These are phyloP conservation scores for Raphidocelis subcapitata DNA, from an alignment of 139 green algal species.

Conservation along the genomic window DNA sequence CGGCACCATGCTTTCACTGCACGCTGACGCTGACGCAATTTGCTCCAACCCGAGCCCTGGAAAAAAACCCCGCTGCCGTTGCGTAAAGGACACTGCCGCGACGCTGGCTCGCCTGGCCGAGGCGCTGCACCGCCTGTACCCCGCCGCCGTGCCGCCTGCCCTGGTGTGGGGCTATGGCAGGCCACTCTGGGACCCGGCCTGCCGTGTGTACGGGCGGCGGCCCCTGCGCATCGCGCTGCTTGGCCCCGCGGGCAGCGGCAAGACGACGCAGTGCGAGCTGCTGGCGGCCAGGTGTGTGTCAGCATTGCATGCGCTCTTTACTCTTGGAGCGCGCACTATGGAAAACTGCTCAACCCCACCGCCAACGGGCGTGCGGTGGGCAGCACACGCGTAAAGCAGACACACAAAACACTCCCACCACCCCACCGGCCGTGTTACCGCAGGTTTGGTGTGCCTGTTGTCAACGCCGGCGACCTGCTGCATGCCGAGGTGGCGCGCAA, in stretches of 20 bases:
- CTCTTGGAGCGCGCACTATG: too few relatives aligned
- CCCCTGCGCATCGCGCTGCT: conserved; percentile 65
- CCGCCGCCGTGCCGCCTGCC: conserved; percentile 40
- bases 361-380: too few relatives aligned
- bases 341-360: too few relatives aligned
- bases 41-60: too few relatives aligned
- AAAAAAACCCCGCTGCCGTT: too few relatives aligned
- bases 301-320: too few relatives aligned
- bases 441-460: conserved; percentile 44
- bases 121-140: conserved; percentile 49
- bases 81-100: not conserved
- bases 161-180: conserved; percentile 79
- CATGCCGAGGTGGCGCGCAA: conserved; percentile 50
- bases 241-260: conserved; percentile 63
- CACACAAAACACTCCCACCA: too few relatives aligned
- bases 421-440: too few relatives aligned
- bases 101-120: conserved; percentile 32
- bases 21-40: not conserved
- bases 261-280: conserved; percentile 55
- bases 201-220: conserved; percentile 52
- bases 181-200: conserved; percentile 60
- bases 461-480: conserved; percentile 65
- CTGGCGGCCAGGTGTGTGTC: conserved; percentile 28
- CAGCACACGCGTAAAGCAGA: too few relatives aligned
- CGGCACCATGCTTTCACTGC: too few relatives aligned